These are phyloP conservation scores for Leishmania lainsoni DNA, from an alignment of 208 protist species.

Conservation along the genomic window DNA sequence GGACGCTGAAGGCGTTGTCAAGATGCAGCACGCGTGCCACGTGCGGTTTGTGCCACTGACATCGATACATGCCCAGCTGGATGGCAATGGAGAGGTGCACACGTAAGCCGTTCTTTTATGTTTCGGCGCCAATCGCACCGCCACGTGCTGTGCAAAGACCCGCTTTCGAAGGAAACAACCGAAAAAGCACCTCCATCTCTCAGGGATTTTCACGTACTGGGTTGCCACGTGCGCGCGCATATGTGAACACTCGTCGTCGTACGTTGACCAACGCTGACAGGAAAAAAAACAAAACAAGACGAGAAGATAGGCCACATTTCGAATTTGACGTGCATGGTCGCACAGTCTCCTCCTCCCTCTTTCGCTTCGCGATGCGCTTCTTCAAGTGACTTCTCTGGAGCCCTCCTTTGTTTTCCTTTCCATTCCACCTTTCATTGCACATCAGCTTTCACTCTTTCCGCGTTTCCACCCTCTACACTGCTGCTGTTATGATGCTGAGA, in stretches of 20 bases:
- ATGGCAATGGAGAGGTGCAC: neutral
- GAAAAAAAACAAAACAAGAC: neutral
- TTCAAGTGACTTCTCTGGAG: neutral
- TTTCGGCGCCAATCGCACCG: neutral
- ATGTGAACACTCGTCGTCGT: neutral
- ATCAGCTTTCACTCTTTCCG: neutral
- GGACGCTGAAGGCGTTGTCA: conserved; percentile 49
- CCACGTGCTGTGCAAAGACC: neutral
- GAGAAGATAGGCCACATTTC: neutral
- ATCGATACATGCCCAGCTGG: conserved; percentile 53
- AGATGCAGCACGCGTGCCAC: conserved; percentile 29
- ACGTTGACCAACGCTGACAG: neutral
- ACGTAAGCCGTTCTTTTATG: neutral
- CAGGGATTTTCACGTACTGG: neutral
- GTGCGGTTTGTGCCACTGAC: conserved; percentile 87
- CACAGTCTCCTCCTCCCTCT: neutral
- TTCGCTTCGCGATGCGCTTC: neutral
- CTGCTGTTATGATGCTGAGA: neutral
- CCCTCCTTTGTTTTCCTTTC: neutral
- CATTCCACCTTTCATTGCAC: neutral
- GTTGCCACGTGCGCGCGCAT: neutral
- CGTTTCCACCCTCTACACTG: neutral
- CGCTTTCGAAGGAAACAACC: neutral
- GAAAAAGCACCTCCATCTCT: neutral
- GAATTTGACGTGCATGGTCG: neutral